Evolutionary conservation across 768 basidiomycete species (phyloP).

Genomic region (Kwoniella mangroviensis): DNA sequence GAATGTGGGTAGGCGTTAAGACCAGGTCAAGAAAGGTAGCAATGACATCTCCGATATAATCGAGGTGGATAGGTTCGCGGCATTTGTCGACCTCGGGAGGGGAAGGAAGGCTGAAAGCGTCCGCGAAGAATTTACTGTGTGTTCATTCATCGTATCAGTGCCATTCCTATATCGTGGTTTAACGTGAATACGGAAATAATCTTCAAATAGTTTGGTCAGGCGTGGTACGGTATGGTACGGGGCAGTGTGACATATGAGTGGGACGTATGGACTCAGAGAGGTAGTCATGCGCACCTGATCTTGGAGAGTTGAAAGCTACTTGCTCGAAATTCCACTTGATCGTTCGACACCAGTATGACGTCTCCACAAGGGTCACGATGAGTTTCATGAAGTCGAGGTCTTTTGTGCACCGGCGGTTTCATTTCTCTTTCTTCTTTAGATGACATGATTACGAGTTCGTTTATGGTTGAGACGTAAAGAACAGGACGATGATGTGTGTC

Average conservation of each 20-base stretch:
- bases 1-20: background rate
- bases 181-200: background rate
- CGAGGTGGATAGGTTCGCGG: background rate
- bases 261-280: background rate
- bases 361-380: background rate
- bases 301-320: slow-evolving; percentile 4
- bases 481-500: no score
- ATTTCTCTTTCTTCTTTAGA: background rate
- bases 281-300: background rate
- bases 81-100: background rate
- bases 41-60: background rate
- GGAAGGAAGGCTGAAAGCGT: slow-evolving; percentile 3
- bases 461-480: background rate
- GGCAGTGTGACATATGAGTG: background rate
- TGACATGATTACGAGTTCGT: background rate
- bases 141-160: no score
- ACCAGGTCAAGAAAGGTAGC: background rate
- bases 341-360: background rate
- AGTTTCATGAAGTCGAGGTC: background rate
- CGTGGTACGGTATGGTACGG: background rate
- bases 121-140: slow-evolving; percentile 2
- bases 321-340: background rate
- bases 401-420: background rate
- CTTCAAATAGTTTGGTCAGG: background rate
- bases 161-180: background rate